These are phyloP conservation scores for Boletus edulis DNA, from an alignment of 768 basidiomycete species.

Conservation along the genomic window DNA sequence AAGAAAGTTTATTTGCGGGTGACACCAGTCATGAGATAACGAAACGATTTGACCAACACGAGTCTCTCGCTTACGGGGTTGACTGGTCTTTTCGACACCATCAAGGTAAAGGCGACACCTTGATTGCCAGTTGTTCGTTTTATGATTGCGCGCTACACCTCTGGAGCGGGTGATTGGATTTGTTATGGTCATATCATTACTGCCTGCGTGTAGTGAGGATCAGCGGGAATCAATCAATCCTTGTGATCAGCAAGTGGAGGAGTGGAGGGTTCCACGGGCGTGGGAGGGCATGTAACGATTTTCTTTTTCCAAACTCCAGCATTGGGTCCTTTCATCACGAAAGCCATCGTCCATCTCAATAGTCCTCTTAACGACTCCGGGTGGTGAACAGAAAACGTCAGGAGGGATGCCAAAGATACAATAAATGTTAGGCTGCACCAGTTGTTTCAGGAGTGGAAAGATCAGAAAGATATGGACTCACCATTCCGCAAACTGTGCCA, in stretches of 20 bases:
- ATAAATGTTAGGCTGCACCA: constrained; percentile 52
- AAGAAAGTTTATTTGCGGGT: constrained; percentile 2
- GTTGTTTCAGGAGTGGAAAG: constrained; percentile 8
- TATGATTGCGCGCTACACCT: constrained; percentile 85
- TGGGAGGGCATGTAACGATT: constrained; percentile 10
- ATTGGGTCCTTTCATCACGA: constrained; percentile 60
- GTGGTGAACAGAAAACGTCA: constrained; percentile 60
- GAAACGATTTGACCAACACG: constrained; percentile 70
- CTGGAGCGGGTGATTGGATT: constrained; percentile 60
- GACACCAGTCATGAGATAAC: constrained; percentile 37
- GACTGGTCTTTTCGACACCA: constrained; percentile 71
- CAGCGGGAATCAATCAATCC: background rate
- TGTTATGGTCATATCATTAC: background rate
- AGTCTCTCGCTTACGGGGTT: constrained; percentile 85
- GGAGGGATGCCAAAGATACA: constrained; percentile 60
- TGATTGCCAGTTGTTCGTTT: constrained; percentile 90
- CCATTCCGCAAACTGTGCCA: constrained; percentile 53
- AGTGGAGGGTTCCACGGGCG: constrained; percentile 1
- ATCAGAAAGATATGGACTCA: constrained; percentile 26
- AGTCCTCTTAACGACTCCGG: constrained; percentile 70
- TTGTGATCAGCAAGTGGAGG: background rate
- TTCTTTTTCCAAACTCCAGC: constrained; percentile 50
- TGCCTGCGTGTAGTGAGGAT: background rate
- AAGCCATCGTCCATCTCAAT: constrained; percentile 68
- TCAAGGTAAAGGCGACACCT: constrained; percentile 35